These are phyloP conservation scores for Coleophoma crateriformis DNA, from an alignment of 2,329 filamentous ascomycete genomes.

Conservation along the genomic window DNA sequence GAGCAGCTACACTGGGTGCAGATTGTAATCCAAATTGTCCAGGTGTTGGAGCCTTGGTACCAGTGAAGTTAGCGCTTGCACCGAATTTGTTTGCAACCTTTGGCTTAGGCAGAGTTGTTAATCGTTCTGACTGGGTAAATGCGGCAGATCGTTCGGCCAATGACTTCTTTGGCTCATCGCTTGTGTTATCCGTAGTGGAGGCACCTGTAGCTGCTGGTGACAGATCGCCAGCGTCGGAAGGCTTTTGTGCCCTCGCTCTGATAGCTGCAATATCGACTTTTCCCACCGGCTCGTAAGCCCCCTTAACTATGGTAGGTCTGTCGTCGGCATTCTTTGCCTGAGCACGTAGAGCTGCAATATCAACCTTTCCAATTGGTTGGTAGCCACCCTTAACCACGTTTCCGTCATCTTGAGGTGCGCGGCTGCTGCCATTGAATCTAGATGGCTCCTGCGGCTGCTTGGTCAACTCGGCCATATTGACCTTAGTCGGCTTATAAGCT, in stretches of 20 bases:
- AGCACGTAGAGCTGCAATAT: slow-evolving; percentile 83
- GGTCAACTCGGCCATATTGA: slow-evolving; percentile 83
- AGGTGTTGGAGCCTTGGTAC: slow-evolving; percentile 84
- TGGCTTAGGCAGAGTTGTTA: slow-evolving; percentile 87
- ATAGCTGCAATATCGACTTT: slow-evolving; percentile 98
- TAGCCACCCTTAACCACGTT: slow-evolving; percentile 83
- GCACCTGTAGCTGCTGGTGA: slow-evolving; percentile 38
- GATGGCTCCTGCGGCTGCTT: slow-evolving; percentile 66
- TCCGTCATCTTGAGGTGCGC: slow-evolving; percentile 35
- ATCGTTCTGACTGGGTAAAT: slow-evolving; percentile 70
- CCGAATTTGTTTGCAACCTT: slow-evolving; percentile 91
- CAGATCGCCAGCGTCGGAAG: slow-evolving; percentile 30
- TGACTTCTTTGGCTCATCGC: slow-evolving; percentile 50
- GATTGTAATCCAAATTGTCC: slow-evolving; percentile 61
- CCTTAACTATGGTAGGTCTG: slow-evolving; percentile 79
- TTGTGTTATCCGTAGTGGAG: slow-evolving; percentile 30
- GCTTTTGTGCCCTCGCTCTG: slow-evolving; percentile 72
- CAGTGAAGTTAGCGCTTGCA: slow-evolving; percentile 64
- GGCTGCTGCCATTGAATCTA: slow-evolving; percentile 44
- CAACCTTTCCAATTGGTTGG: slow-evolving; percentile 94
- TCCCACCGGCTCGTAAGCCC: slow-evolving; percentile 88
- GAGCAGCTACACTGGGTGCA: slow-evolving; percentile 45
- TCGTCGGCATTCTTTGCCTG: slow-evolving; percentile 65
- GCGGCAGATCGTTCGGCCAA: slow-evolving; percentile 72
- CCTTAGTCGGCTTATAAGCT: slow-evolving; percentile 92